Evolutionary conservation across 2,329 filamentous ascomycete genomes (phyloP), one percentile per base, ranked within the genome.

Genomic region (Fusarium oxysporum): DNA sequence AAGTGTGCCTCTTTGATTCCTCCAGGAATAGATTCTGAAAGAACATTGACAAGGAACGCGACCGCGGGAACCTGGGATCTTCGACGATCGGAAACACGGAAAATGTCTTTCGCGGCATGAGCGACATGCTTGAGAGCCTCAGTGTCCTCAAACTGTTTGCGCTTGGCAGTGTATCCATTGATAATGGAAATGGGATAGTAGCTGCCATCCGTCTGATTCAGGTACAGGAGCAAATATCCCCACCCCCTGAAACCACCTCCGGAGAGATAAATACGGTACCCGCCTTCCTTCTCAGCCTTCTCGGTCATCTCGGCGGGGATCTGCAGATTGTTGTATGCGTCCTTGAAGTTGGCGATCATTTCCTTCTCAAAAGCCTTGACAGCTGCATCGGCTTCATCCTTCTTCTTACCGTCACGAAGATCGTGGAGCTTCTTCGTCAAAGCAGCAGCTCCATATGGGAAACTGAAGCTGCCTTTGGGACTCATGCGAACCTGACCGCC

Each of bases 111-210:
- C 43, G 82, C 81, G 8, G 79, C 79, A 9, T 75, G 76, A 8
- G 81, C 75, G 55, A 82, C 78, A 68, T 80, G 75, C 70, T 82
- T 81, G 32, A 80, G 76, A 8, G 76, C 72, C 44, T 82, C 80
- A 0, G 86, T 90, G 66, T 88, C 83, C 21, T 87, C 80, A 70
- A 92, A 92, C 10, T 85, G 81, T 11, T 82, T 79, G 17, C 83
- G 81, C 4, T 81, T 81, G 3, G 85, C 89, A 19, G 83, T 84
- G 79, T 92, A 93, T 4, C 92, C 92, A 73, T 93, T 93, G 83
- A 93, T 92, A 66, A 92, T 89, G 4, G 91, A 90, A 25, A 93
- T 90, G 1, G 92, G 92, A 76, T 93, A 93, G 1, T 91, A 90
- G 21, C 83, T 80, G 23, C 90, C 85, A 9, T 82, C 79, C 48